phyloP scores from a whole-genome alignment of 2,329 filamentous ascomycete species.

The Fusarium sp. region DNA sequence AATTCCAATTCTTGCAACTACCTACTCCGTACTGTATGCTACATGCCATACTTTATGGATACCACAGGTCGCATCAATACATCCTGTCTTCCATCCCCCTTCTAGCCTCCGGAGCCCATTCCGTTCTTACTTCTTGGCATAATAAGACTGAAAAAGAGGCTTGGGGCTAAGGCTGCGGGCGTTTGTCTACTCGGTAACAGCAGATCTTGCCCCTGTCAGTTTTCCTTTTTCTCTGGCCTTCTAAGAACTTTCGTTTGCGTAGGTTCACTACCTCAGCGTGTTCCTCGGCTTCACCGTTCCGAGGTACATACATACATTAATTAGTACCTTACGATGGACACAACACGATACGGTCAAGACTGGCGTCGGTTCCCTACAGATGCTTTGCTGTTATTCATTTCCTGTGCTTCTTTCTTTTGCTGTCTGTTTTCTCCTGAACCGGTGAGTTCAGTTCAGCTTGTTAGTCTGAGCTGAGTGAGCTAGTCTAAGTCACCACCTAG shows the following conservation, averaged over 20 bases:
- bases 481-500: neutral
- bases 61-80: no score
- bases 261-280: conserved; percentile 1
- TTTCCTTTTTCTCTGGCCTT: neutral
- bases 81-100: conserved; percentile 12
- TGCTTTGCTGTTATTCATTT: neutral
- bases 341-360: conserved; percentile 6
- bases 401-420: neutral
- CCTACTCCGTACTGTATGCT: no score
- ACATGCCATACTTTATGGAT: neutral
- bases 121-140: conserved; percentile 25
- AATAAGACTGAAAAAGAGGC: conserved; percentile 18
- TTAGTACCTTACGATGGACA: neutral
- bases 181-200: conserved; percentile 10
- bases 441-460: conserved; percentile 1
- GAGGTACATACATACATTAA: conserved; percentile 2
- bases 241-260: conserved; percentile 7
- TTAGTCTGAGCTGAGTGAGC: neutral
- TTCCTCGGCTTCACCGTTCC: conserved; percentile 40
- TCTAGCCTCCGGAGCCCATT: conserved; percentile 28
- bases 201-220: neutral
- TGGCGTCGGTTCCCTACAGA: conserved; percentile 29
- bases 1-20: no score
- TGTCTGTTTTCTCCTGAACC: neutral
- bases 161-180: conserved; percentile 17